phyloP scores from a whole-genome alignment of 768 basidiomycete species.

The Hortiboletus flavorubellus region DNA sequence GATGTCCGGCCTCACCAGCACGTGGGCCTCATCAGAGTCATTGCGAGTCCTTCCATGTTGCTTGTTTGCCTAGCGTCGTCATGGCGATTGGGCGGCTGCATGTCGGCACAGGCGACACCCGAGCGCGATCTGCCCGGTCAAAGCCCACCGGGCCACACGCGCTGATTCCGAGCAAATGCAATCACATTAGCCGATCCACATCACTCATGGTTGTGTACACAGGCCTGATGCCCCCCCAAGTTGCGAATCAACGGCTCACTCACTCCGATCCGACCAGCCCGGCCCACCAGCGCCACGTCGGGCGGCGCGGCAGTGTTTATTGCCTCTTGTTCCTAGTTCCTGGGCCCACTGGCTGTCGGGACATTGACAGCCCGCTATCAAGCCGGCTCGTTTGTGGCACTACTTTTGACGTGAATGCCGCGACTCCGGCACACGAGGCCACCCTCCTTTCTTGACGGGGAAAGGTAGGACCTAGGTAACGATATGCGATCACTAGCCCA shows the following conservation, averaged over 20 bases:
- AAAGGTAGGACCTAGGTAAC: constrained; percentile 2
- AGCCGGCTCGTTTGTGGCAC: not conserved
- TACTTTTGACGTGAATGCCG: constrained; percentile 1
- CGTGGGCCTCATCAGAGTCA: not conserved
- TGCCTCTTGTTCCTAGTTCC: too few relatives aligned
- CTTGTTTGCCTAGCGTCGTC: not conserved
- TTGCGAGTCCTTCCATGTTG: not conserved
- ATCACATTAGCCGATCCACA: not conserved
- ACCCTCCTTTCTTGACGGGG: constrained; percentile 15
- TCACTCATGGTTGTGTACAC: too few relatives aligned
- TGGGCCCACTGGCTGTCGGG: not conserved
- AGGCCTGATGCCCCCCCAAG: too few relatives aligned
- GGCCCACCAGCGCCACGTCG: not conserved
- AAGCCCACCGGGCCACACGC: not conserved
- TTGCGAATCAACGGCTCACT: not conserved
- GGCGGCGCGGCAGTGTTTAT: not conserved
- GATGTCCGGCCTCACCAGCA: not conserved
- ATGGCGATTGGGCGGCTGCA: not conserved
- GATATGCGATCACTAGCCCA: not conserved
- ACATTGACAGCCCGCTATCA: not conserved
- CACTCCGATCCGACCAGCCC: not conserved
- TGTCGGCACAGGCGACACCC: not conserved
- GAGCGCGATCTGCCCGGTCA: not conserved
- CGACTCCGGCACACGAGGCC: constrained; percentile 14
- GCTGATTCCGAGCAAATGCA: not conserved